Conservation (phyloP, 495 filamentous ascomycete species). For the Penicillium desertorum region DNA sequence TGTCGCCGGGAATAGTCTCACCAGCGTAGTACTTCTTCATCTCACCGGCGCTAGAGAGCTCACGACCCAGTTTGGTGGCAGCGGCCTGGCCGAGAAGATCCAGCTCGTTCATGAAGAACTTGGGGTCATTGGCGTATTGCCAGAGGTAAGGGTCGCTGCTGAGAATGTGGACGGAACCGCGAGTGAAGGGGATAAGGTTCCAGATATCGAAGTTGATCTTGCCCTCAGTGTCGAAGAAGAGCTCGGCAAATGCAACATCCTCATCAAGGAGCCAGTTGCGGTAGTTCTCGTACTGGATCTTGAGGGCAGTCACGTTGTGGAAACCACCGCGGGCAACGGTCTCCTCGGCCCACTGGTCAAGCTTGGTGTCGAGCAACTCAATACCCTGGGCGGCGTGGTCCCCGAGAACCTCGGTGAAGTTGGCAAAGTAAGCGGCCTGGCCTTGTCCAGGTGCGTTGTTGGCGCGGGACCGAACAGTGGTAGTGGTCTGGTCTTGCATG, state of each 20-base stretch:
- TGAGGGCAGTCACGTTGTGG: conserved; percentile 28
- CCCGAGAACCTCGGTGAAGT: conserved; percentile 29
- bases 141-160: conserved; percentile 35
- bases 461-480: conserved; percentile 19
- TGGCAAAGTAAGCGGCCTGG: conserved; percentile 32
- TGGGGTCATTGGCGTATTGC: conserved; percentile 49
- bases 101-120: conserved; percentile 49
- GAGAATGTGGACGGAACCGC: conserved; percentile 53
- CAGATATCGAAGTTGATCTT: conserved; percentile 38
- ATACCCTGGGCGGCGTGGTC: conserved; percentile 17
- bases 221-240: conserved; percentile 34
- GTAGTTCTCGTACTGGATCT: conserved; percentile 30
- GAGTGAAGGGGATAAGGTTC: conserved; percentile 50
- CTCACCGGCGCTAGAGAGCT: conserved; percentile 33
- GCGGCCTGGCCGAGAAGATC: conserved; percentile 52
- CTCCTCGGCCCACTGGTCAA: conserved; percentile 28
- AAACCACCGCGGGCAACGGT: conserved; percentile 31
- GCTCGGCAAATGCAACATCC: conserved; percentile 29
- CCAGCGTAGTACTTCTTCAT: conserved; percentile 35
- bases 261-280: conserved; percentile 30
- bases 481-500: conserved; percentile 44
- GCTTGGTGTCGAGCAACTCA: conserved; percentile 24
- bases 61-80: conserved; percentile 47
- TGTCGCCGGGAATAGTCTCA: conserved; percentile 46
- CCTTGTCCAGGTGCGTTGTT: conserved; percentile 21